These are phyloP conservation scores for Oryza rufipogon DNA, from an alignment of 176 grass and related monocot species.

Conservation along the genomic window DNA sequence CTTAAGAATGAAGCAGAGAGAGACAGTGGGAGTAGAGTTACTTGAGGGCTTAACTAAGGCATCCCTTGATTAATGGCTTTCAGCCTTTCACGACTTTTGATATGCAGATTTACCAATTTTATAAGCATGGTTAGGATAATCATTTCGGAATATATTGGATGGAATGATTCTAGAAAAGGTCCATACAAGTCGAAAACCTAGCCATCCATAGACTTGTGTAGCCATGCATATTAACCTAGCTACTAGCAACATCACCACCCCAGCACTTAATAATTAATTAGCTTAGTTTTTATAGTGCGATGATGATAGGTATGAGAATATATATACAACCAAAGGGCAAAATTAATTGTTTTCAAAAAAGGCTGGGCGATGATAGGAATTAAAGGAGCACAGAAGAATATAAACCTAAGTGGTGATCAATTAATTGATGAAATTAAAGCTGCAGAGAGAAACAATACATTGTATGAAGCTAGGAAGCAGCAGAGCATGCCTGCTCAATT, in stretches of 20 bases:
- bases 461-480: slow-evolving; percentile 17
- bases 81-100: slow-evolving; percentile 53
- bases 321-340: not conserved
- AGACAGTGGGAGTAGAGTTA: not conserved
- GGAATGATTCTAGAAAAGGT: slow-evolving; percentile 38
- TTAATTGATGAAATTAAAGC: not conserved
- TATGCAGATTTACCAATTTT: slow-evolving; percentile 33
- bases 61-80: slow-evolving; percentile 58
- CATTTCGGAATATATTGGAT: slow-evolving; percentile 49
- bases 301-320: slow-evolving; percentile 21
- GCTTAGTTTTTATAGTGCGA: slow-evolving; percentile 27
- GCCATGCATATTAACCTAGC: slow-evolving; percentile 53
- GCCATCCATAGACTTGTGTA: slow-evolving; percentile 32
- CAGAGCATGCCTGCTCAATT: slow-evolving; percentile 1
- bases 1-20: not conserved
- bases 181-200: slow-evolving; percentile 30
- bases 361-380: not conserved
- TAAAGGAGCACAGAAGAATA: slow-evolving; percentile 23
- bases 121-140: slow-evolving; percentile 39
- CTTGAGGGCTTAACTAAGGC: slow-evolving; percentile 22
- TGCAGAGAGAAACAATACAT: slow-evolving; percentile 2
- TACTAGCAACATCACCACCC: slow-evolving; percentile 7
- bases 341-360: slow-evolving; percentile 28
- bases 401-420: slow-evolving; percentile 24
- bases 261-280: not conserved